Evolutionary conservation across 306 rosid species (phyloP).

Genomic region (Gastrolobium villosum): DNA sequence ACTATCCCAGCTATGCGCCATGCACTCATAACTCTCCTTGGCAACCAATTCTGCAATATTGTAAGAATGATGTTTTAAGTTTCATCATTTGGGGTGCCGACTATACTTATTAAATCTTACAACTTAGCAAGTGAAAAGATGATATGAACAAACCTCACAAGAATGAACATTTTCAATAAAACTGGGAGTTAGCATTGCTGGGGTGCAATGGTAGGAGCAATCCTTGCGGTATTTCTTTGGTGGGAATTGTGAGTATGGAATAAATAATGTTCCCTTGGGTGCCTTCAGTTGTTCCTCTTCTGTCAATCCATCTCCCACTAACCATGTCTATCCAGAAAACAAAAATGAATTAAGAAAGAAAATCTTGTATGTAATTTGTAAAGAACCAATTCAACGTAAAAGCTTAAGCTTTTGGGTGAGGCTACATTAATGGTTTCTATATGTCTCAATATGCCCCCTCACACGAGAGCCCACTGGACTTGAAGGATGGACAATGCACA

Average conservation of each 20-base stretch:
- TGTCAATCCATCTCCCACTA: slow-evolving; percentile 71
- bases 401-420: no score
- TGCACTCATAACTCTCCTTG: slow-evolving; percentile 67
- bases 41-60: slow-evolving; percentile 55
- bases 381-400: no score
- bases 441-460: no score
- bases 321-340: slow-evolving; percentile 58
- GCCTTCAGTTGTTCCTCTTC: slow-evolving; percentile 65
- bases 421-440: no score
- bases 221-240: slow-evolving; percentile 61
- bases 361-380: no score
- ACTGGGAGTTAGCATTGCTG: slow-evolving; percentile 60
- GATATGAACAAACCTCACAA: slow-evolving; percentile 63
- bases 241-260: slow-evolving; percentile 73
- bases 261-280: slow-evolving; percentile 64
- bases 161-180: slow-evolving; percentile 60
- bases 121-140: not conserved
- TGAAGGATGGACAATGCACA: no score
- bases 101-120: not conserved
- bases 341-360: not conserved
- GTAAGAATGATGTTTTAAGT: not conserved
- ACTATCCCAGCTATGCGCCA: slow-evolving; percentile 61
- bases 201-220: slow-evolving; percentile 63
- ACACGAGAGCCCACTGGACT: no score
- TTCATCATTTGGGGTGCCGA: not conserved